A percentile compares a stretch with the other conserved stretches of the same genome.
Conservation (phyloP, 116 monocot species). For the Iris pallida region DNA sequence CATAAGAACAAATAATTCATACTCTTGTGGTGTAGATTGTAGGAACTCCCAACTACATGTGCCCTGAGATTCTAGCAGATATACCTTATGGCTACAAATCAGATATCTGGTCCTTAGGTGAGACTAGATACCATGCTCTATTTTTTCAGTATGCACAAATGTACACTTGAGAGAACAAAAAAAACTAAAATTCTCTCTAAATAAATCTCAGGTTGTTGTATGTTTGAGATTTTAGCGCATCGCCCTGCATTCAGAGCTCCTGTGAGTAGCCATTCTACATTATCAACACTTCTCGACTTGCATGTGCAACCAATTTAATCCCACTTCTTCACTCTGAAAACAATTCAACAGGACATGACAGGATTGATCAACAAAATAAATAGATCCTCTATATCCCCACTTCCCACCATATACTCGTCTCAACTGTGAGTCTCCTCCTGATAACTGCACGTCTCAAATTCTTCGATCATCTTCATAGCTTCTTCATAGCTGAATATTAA, state of each 20-base stretch:
- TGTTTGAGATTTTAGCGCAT: conserved; percentile 87
- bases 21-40: conserved; percentile 38
- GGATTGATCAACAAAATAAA: conserved; percentile 87
- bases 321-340: neutral
- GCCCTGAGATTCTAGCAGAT: conserved; percentile 83
- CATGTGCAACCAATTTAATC: neutral
- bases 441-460: neutral
- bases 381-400: conserved; percentile 68
- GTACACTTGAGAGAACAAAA: neutral
- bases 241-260: conserved; percentile 68
- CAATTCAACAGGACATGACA: conserved; percentile 58
- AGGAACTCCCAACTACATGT: conserved; percentile 88
- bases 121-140: conserved; percentile 5
- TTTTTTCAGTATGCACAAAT: neutral
- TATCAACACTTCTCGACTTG: neutral
- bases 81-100: conserved; percentile 93
- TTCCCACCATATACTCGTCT: conserved; percentile 69
- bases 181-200: neutral
- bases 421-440: conserved; percentile 50
- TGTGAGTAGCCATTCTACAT: conserved; percentile 24
- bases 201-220: conserved; percentile 70
- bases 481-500: neutral
- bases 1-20: no score
- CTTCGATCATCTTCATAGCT: no score
- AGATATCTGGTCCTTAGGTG: conserved; percentile 87